Evolutionary conservation across 495 filamentous ascomycete species (phyloP).

Genomic region (Hyaloscypha bicolor): DNA sequence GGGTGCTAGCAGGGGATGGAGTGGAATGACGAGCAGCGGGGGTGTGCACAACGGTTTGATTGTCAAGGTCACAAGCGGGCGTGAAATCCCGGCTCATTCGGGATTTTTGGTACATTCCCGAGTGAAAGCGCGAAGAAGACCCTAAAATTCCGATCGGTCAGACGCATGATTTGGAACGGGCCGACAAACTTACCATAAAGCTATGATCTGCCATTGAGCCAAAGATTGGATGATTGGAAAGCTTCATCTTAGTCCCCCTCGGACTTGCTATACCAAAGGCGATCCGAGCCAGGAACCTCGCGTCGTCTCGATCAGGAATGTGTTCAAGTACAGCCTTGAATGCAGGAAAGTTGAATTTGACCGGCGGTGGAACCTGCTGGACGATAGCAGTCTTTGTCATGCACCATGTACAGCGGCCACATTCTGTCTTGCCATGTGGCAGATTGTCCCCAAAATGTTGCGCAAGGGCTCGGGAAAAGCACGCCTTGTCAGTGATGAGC

Average conservation of each 20-base stretch:
- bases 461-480: conserved; percentile 51
- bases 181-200: conserved; percentile 42
- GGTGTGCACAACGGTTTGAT: no score
- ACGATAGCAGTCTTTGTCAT: conserved; percentile 42
- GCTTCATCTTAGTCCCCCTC: conserved; percentile 43
- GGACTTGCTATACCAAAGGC: conserved; percentile 63
- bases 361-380: conserved; percentile 30
- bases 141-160: background rate
- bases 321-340: conserved; percentile 44
- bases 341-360: conserved; percentile 36
- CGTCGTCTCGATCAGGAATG: conserved; percentile 52
- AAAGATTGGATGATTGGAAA: conserved; percentile 46
- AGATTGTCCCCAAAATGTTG: conserved; percentile 56
- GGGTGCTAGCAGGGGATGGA: no score
- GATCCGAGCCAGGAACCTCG: conserved; percentile 53
- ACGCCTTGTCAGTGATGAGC: conserved; percentile 48
- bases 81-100: no score
- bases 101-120: background rate
- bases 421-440: conserved; percentile 41
- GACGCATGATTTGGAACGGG: background rate
- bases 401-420: conserved; percentile 58
- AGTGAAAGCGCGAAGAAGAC: background rate
- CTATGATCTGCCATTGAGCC: conserved; percentile 51
- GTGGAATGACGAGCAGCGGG: no score
- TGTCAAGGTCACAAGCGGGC: no score